Evolutionary conservation across 2,329 filamentous ascomycete genomes (phyloP), one percentile per base, ranked within the genome.

Genomic region (Raffaelea ambrosiae): DNA sequence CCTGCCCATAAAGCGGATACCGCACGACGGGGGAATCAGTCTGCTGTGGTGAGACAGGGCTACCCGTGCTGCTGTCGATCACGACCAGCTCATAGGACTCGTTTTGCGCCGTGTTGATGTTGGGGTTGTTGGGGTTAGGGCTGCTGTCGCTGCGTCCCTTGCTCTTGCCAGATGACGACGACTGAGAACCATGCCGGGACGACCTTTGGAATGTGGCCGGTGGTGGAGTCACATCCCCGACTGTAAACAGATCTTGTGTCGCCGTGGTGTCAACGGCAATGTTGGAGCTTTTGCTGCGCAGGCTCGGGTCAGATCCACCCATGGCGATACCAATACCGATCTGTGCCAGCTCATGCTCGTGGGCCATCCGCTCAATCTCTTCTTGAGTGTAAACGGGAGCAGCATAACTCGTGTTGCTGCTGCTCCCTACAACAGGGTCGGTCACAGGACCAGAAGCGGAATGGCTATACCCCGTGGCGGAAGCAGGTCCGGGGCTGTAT

Each of bases 81-180:
- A 71, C 63, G 26, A 69, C 64, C 58, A 77, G 60, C 61, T 79
- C 75, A 46, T 74, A 77, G 4, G 64, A 63, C 50, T 75, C 71
- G 9, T 57, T 57, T n/a, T n/a, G n/a, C n/a, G n/a, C n/a, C n/a
- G n/a, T n/a, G n/a, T n/a, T n/a, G n/a, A n/a, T n/a, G n/a, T n/a
- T n/a, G n/a, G n/a, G n/a, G n/a, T n/a, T n/a, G n/a, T n/a, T n/a
- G n/a, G n/a, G n/a, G n/a, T n/a, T n/a, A n/a, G n/a, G n/a, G n/a
- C n/a, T n/a, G 1, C 42, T 43, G 44, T 49, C 59, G 9, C 55
- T 51, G 4, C 53, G 46, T 9, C 54, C 50, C 53, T 73, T 74
- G 11, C 70, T 70, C 54, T 74, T 73, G 18, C 35, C 35, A 38
- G 35, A 38, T n/a, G n/a, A n/a, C n/a, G n/a, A n/a, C n/a, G n/a